Conservation (phyloP, 495 filamentous ascomycete species). For the Melanomma pulvis-pyrius region DNA sequence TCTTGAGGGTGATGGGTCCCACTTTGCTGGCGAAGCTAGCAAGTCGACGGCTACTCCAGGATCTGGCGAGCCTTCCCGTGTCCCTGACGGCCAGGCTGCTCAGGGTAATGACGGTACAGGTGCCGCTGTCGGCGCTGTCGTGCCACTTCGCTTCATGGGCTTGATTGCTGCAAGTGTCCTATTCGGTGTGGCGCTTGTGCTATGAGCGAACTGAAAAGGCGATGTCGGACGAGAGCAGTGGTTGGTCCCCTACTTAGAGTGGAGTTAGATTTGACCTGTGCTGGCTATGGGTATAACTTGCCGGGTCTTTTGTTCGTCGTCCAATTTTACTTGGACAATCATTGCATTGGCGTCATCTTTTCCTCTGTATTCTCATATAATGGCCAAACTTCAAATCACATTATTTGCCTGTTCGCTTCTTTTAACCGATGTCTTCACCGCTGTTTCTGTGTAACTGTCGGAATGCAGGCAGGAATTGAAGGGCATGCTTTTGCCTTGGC, state of each 20-base stretch:
- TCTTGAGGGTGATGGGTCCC: conserved; percentile 68
- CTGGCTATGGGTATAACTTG: neutral
- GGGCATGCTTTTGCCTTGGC: too few relatives aligned
- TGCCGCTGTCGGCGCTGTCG: conserved; percentile 5
- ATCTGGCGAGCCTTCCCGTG: conserved; percentile 55
- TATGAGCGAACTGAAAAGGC: conserved; percentile 11
- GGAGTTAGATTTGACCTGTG: neutral
- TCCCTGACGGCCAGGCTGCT: conserved; percentile 37
- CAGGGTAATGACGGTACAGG: neutral
- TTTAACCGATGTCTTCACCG: too few relatives aligned
- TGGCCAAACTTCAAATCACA: too few relatives aligned
- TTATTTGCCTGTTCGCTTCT: too few relatives aligned
- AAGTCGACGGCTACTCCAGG: conserved; percentile 62
- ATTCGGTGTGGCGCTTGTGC: conserved; percentile 18
- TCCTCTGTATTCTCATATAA: too few relatives aligned
- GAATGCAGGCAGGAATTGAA: too few relatives aligned
- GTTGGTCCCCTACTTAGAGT: neutral
- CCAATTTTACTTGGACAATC: too few relatives aligned
- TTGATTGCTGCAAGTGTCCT: conserved; percentile 19
- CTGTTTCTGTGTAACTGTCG: too few relatives aligned
- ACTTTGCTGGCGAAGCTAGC: conserved; percentile 63
- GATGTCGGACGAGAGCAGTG: neutral
- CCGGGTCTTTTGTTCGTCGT: neutral
- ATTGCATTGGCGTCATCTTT: too few relatives aligned
- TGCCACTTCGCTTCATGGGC: conserved; percentile 21